phyloP scores from a whole-genome alignment of 345 rosid genomes.

The Iberis pinnata region DNA sequence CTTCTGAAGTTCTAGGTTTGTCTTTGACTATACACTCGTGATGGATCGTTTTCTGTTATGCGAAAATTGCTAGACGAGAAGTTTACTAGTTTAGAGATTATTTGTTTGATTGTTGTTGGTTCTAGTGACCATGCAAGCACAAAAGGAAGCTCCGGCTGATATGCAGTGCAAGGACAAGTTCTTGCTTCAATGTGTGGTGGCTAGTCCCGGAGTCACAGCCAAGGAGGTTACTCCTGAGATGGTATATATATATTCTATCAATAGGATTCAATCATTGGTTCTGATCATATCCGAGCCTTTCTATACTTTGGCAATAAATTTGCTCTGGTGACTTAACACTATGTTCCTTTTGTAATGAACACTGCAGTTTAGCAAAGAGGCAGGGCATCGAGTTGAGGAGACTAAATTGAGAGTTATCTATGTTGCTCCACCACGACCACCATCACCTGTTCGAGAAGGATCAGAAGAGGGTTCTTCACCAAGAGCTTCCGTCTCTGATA shows the following conservation, averaged over 20 bases:
- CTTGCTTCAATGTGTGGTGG: slow-evolving; percentile 61
- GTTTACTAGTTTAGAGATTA: background rate
- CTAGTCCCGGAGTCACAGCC: slow-evolving; percentile 48
- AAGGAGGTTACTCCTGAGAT: slow-evolving; percentile 70
- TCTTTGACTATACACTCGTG: slow-evolving; percentile 2
- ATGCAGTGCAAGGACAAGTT: slow-evolving; percentile 93
- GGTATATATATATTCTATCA: slow-evolving; percentile 31
- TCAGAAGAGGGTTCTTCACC: slow-evolving; percentile 87
- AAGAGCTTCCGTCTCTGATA: slow-evolving; percentile 58
- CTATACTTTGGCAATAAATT: background rate
- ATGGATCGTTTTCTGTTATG: too few relatives aligned
- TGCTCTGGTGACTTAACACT: background rate
- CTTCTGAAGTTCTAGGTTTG: slow-evolving; percentile 68
- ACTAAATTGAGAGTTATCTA: slow-evolving; percentile 72
- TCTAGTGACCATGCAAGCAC: slow-evolving; percentile 88
- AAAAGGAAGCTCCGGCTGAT: slow-evolving; percentile 65
- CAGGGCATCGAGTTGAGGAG: slow-evolving; percentile 60
- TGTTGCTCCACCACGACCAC: slow-evolving; percentile 65
- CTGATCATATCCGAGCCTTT: background rate
- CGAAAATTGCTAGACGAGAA: too few relatives aligned
- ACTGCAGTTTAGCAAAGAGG: slow-evolving; percentile 57
- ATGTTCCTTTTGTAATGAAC: background rate
- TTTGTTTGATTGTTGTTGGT: slow-evolving; percentile 12
- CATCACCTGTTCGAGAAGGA: slow-evolving; percentile 69
- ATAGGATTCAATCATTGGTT: background rate